These are phyloP conservation scores for Piper betle DNA, from an alignment of 164 flowering plant genomes.

Conservation along the genomic window DNA sequence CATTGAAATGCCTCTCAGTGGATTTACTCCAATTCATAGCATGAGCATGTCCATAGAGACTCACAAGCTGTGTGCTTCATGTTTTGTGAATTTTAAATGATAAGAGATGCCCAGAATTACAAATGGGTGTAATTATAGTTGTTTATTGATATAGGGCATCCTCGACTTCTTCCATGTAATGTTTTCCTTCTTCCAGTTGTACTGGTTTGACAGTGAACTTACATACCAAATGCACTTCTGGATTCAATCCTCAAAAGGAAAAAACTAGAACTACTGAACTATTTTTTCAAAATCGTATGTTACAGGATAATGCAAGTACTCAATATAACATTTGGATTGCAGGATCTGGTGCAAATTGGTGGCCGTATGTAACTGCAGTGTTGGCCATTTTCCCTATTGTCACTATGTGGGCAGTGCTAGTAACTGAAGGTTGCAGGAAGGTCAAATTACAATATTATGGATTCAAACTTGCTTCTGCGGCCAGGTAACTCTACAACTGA, in stretches of 20 bases:
- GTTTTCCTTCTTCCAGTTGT: too few relatives aligned
- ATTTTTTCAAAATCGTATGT: neutral
- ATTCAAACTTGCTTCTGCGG: conserved; percentile 85
- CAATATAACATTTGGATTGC: conserved; percentile 15
- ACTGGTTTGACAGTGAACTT: too few relatives aligned
- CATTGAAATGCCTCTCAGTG: neutral
- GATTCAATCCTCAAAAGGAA: too few relatives aligned
- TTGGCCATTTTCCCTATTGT: conserved; percentile 60
- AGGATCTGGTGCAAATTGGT: conserved; percentile 57
- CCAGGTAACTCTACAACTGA: conserved; percentile 36
- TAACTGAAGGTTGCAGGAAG: conserved; percentile 96
- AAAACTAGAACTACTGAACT: neutral
- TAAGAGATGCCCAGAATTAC: neutral
- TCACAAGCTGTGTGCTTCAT: neutral
- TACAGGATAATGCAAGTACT: neutral
- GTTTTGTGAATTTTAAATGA: neutral
- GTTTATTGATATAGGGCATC: neutral
- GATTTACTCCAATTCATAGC: neutral
- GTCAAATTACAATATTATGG: conserved; percentile 92
- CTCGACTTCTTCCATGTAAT: too few relatives aligned
- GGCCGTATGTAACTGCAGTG: conserved; percentile 61
- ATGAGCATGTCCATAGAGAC: neutral
- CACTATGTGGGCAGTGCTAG: conserved; percentile 93
- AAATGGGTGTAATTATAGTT: neutral
- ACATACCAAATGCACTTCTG: conserved; percentile 4